These are phyloP conservation scores for Alternaria viburni DNA, from an alignment of 2,329 filamentous ascomycete genomes.

Conservation along the genomic window DNA sequence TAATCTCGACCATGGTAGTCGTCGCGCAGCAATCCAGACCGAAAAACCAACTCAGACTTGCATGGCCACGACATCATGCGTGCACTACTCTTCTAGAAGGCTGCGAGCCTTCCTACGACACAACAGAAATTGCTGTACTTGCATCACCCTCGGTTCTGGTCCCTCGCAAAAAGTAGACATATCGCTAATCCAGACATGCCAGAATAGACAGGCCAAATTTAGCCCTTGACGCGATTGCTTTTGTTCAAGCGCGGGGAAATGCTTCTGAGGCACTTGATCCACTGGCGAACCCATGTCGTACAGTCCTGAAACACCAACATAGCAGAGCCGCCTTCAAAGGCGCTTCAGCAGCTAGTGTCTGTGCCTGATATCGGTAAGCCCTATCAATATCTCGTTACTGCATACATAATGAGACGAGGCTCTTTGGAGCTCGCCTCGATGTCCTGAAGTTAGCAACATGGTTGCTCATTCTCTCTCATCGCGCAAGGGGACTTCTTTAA, in stretches of 20 bases:
- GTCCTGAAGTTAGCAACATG: background rate
- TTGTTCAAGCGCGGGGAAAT: constrained; percentile 19
- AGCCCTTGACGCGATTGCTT: background rate
- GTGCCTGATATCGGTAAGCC: background rate
- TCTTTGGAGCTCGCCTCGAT: background rate
- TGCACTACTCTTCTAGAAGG: constrained; percentile 2
- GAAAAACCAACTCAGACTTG: constrained; percentile 13
- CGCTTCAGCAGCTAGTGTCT: constrained; percentile 1
- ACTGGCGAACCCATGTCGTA: constrained; percentile 11
- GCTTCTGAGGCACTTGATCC: constrained; percentile 9
- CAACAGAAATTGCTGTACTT: background rate
- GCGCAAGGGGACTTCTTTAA: background rate
- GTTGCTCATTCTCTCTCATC: background rate
- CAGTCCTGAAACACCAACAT: constrained; percentile 31
- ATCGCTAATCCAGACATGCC: constrained; percentile 1
- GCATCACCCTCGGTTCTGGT: background rate
- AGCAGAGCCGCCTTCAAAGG: constrained; percentile 19
- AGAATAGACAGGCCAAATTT: background rate
- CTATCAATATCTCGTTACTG: background rate
- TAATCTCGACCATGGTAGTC: constrained; percentile 6
- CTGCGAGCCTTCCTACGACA: background rate
- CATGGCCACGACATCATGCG: constrained; percentile 17
- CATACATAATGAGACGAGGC: background rate
- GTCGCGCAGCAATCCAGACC: constrained; percentile 19
- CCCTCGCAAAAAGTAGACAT: background rate